Percentiles rank a stretch among this genome's conserved stretches.
Conservation (phyloP, 2,329 filamentous ascomycete genomes). For the Ophiocordyceps camponoti-saundersi region DNA sequence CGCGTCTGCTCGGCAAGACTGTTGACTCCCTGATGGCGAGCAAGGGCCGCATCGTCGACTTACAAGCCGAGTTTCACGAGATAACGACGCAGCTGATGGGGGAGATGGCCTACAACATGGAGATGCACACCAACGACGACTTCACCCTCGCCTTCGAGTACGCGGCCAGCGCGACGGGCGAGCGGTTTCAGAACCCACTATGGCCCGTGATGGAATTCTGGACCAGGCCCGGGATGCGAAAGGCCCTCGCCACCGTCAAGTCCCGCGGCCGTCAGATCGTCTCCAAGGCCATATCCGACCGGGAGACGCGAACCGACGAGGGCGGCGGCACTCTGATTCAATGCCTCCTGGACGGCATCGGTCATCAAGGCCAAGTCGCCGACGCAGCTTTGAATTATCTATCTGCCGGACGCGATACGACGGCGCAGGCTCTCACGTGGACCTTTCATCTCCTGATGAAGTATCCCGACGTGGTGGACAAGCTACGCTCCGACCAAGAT, state of each 20-base stretch:
- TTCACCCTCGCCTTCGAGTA: background rate
- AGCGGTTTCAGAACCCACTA: background rate
- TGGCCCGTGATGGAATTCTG: background rate
- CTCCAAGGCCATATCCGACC: background rate
- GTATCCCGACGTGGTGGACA: background rate
- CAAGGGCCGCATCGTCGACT: background rate
- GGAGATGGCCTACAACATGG: background rate
- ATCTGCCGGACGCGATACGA: background rate
- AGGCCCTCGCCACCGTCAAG: background rate
- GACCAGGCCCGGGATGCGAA: background rate
- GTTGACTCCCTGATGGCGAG: background rate
- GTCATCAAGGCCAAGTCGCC: background rate
- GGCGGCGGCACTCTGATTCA: background rate
- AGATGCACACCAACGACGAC: background rate
- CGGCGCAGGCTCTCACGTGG: background rate
- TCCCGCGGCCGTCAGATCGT: background rate
- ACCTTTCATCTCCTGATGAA: background rate
- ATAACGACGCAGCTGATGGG: background rate
- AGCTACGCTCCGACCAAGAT: background rate
- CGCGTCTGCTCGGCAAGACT: background rate
- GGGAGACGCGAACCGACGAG: background rate
- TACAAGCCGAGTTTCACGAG: background rate
- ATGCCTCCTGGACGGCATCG: background rate
- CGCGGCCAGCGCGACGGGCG: background rate
- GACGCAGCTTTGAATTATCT: background rate